Conservation (phyloP, 2,329 filamentous ascomycete genomes). For the Clarireedia homoeocarpa region DNA sequence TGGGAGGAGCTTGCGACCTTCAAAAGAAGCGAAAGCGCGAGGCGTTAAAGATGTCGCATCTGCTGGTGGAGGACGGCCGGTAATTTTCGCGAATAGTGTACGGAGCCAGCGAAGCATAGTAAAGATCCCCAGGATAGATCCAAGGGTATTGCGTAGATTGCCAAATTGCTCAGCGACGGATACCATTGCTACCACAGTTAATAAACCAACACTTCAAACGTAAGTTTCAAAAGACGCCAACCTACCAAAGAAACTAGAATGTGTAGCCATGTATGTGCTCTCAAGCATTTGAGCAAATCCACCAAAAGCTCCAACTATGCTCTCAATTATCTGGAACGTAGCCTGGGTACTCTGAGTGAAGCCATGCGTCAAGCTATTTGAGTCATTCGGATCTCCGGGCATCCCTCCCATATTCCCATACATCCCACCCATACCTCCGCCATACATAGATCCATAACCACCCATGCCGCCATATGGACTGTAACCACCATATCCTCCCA, state of each 20-base stretch:
- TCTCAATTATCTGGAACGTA: slow-evolving; percentile 97
- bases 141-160: slow-evolving; percentile 85
- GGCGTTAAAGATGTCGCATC: slow-evolving; percentile 83
- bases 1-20: slow-evolving; percentile 56
- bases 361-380: slow-evolving; percentile 87
- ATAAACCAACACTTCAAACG: neutral
- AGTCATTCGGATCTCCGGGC: slow-evolving; percentile 70
- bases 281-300: slow-evolving; percentile 99
- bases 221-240: slow-evolving; percentile 7
- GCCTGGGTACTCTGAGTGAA: slow-evolving; percentile 93
- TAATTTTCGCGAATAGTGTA: slow-evolving; percentile 84
- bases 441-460: slow-evolving; percentile 33
- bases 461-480: slow-evolving; percentile 33
- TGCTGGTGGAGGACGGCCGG: slow-evolving; percentile 81
- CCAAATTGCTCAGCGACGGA: slow-evolving; percentile 96
- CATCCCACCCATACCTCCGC: slow-evolving; percentile 31
- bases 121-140: slow-evolving; percentile 91
- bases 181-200: slow-evolving; percentile 68
- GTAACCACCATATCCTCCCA: slow-evolving; percentile 29
- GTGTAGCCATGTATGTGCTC: slow-evolving; percentile 99
- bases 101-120: slow-evolving; percentile 92
- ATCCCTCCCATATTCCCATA: slow-evolving; percentile 39
- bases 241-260: slow-evolving; percentile 96
- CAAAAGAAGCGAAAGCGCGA: slow-evolving; percentile 82
- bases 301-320: slow-evolving; percentile 90